Conservation (phyloP, 176 grass and related monocot genomes). For the Bromus sterilis region DNA sequence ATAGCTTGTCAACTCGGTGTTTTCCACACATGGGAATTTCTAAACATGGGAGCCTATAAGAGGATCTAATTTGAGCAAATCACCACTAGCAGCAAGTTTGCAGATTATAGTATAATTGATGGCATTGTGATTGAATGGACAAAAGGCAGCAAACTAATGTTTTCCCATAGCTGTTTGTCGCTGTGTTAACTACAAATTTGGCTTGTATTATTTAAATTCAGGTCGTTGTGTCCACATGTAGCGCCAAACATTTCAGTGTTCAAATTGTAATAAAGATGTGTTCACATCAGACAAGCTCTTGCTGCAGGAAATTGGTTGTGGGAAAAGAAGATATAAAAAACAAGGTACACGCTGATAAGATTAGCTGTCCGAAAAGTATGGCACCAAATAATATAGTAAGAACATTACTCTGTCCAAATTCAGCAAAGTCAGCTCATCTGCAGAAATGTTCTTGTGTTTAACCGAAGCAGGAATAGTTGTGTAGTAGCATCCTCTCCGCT, state of each 20-base stretch:
- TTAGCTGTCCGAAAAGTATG: not conserved
- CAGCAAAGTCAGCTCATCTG: slow-evolving; percentile 69
- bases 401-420: slow-evolving; percentile 92
- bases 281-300: not conserved
- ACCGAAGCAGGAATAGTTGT: slow-evolving; percentile 71
- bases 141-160: not conserved
- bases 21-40: not conserved
- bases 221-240: not conserved
- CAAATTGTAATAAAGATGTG: not conserved
- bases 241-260: not conserved
- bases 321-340: not conserved
- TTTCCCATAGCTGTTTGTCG: not conserved
- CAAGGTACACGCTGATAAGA: not conserved
- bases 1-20: not conserved
- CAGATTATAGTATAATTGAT: not conserved
- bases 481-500: slow-evolving; percentile 70
- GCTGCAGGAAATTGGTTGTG: not conserved
- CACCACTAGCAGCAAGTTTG: not conserved
- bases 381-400: not conserved
- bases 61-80: not conserved
- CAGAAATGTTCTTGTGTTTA: slow-evolving; percentile 52
- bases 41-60: not conserved
- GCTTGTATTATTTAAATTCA: not conserved
- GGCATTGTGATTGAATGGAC: not conserved
- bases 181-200: not conserved